These are phyloP conservation scores for Hordeum vulgare DNA, from an alignment of 176 grass and related monocot species.

Conservation along the genomic window DNA sequence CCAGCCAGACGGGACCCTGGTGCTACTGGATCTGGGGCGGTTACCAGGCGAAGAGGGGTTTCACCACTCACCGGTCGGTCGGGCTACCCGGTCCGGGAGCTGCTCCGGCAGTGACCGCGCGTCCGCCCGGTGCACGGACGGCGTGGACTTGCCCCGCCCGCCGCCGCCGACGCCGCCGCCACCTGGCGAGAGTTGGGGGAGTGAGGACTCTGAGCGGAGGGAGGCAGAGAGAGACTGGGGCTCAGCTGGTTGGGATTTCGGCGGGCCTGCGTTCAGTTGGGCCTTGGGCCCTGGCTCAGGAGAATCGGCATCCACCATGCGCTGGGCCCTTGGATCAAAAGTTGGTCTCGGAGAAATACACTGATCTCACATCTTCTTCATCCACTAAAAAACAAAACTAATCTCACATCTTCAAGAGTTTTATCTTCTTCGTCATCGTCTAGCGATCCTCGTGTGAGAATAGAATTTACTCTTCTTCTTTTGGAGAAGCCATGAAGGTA, in stretches of 20 bases:
- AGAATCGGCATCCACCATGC: not conserved
- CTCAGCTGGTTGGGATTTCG: not conserved
- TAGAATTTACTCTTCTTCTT: too few species aligned
- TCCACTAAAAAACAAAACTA: too few species aligned
- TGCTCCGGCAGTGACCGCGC: not conserved
- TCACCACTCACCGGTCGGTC: not conserved
- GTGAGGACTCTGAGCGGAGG: not conserved
- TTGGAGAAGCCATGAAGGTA: too few species aligned
- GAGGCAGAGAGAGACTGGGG: not conserved
- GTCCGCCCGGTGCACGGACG: not conserved
- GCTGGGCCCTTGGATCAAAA: not conserved
- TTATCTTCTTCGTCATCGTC: too few species aligned
- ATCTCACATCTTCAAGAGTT: too few species aligned
- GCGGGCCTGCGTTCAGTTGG: not conserved
- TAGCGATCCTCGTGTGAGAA: too few species aligned
- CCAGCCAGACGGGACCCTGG: not conserved
- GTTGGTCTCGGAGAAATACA: too few species aligned
- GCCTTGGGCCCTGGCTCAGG: not conserved
- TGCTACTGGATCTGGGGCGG: not conserved
- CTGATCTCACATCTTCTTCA: too few species aligned
- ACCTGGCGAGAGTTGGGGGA: not conserved
- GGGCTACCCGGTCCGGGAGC: not conserved
- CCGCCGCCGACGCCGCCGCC: not conserved
- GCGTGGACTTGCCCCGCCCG: not conserved
- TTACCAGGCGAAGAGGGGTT: not conserved